A percentile compares a stretch with the other conserved stretches of the same genome.
Evolutionary conservation across 2,329 filamentous ascomycete genomes (phyloP).

Genomic region (Pseudocercospora macadamiae): DNA sequence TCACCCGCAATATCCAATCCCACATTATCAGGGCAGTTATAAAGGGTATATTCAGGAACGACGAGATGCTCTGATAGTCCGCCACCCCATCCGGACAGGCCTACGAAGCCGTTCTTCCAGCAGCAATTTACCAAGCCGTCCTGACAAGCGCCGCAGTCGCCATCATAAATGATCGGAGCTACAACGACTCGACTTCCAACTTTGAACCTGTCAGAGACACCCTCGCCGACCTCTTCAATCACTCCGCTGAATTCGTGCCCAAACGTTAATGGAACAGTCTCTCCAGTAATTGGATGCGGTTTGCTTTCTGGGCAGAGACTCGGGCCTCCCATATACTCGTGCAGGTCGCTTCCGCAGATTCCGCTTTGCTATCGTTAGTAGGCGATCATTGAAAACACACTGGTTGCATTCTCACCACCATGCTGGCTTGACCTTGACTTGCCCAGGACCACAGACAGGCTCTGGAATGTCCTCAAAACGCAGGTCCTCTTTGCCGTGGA

Average conservation of each 20-base stretch:
- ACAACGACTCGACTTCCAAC: constrained; percentile 51
- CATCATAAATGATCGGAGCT: constrained; percentile 58
- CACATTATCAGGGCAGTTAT: constrained; percentile 55
- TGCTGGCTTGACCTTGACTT: constrained; percentile 42
- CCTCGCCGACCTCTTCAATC: constrained; percentile 56
- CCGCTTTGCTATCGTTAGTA: neutral
- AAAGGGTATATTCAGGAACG: constrained; percentile 50
- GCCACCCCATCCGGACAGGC: constrained; percentile 57
- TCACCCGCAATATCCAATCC: constrained; percentile 53
- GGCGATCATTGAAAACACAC: constrained; percentile 2
- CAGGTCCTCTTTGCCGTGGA: constrained; percentile 42
- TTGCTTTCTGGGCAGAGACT: constrained; percentile 49
- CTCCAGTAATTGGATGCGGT: constrained; percentile 59
- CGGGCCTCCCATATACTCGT: constrained; percentile 41
- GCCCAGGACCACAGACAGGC: constrained; percentile 38
- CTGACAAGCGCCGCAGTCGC: constrained; percentile 55
- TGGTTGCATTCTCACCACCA: constrained; percentile 42
- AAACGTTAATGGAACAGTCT: constrained; percentile 55
- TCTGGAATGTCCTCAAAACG: constrained; percentile 40
- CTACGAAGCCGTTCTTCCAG: constrained; percentile 58
- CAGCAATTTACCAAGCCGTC: constrained; percentile 59
- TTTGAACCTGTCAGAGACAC: constrained; percentile 50
- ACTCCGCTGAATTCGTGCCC: constrained; percentile 58
- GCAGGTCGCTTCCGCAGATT: constrained; percentile 33
- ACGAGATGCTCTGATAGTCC: constrained; percentile 57